Base-by-base conservation (phyloP, 305 asterid genomes). In the Coffea humblotiana region DNA sequence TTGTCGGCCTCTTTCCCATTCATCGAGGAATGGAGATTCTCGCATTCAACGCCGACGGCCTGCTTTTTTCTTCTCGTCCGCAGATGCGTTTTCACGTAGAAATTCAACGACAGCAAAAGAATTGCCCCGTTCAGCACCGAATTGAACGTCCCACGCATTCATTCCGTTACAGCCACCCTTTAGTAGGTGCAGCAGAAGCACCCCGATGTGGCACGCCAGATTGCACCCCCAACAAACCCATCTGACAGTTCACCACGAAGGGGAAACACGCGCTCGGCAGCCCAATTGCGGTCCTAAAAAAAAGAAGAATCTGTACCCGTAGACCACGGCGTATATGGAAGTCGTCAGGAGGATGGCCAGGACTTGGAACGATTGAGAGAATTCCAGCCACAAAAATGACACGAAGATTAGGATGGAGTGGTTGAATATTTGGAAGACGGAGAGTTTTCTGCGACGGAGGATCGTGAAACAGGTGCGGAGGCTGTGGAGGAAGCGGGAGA, bases 81-180 rank as follows among this genome's bases (percentile, higher is more conserved):
- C 47, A 84, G 76, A 78, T 86, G 87, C 90, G 81, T 82, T 35
- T 82, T 92, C 32, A 90, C 80, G 80, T 90, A 90, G 90, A 88
- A 95, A 71, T 90, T 89, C 77, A 93, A 49, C 83, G 90, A 85
- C 35, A 93, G 84, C 27, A 87, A 64, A 58, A 95, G 86, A 63
- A 93, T 88, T 0, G 93, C 90, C 6, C 87, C 92, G 35, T 95
- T 95, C 3, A 95, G 92, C 16, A 95, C 86, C 14, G 99, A 90
- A 76, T 95, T 95, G 82, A 93, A 91, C 15, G 80, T 61, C 98
- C 98, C 99, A 95, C 5, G 99, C 99, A 0, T 94, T 97, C 43
- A 95, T 93, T 18, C 99, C 99, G 70, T 95, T 92, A 77, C 99
- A 95, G 0, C 97, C 98, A 6, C 99, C 99, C 77, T 94, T 95